Evolutionary conservation across 179 eudicot species (phyloP).

Genomic region (Spinacia oleracea): DNA sequence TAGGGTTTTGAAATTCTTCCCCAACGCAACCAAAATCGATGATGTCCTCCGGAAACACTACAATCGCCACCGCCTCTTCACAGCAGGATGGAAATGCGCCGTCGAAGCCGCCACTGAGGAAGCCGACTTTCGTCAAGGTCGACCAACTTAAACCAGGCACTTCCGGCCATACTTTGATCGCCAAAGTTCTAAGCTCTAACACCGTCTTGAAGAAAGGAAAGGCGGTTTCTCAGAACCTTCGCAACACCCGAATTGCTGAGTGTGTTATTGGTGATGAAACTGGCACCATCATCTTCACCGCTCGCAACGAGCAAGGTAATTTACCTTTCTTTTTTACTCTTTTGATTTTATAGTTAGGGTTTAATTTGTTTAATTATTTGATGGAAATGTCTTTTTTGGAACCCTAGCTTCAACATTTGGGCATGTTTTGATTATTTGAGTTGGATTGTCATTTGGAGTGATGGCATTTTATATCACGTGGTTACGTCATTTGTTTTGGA

Average conservation of each 20-base stretch:
- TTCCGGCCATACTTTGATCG: conserved; percentile 53
- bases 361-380: neutral
- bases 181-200: conserved; percentile 47
- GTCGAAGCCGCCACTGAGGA: conserved; percentile 40
- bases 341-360: neutral
- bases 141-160: conserved; percentile 62
- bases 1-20: conserved; percentile 13
- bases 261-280: conserved; percentile 62
- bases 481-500: neutral
- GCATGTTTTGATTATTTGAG: neutral
- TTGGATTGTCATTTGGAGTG: neutral
- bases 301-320: conserved; percentile 59
- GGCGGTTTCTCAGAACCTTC: conserved; percentile 28
- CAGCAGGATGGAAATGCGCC: conserved; percentile 9
- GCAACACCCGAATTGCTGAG: conserved; percentile 46
- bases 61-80: neutral
- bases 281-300: conserved; percentile 51
- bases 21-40: neutral
- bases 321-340: neutral
- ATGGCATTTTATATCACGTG: neutral
- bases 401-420: neutral
- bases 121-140: conserved; percentile 65
- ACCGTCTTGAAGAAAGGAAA: conserved; percentile 52
- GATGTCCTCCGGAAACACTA: conserved; percentile 23
- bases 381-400: neutral